Base-by-base conservation (phyloP, 1,284 basidiomycete genomes). In the Inonotus obliquus region DNA sequence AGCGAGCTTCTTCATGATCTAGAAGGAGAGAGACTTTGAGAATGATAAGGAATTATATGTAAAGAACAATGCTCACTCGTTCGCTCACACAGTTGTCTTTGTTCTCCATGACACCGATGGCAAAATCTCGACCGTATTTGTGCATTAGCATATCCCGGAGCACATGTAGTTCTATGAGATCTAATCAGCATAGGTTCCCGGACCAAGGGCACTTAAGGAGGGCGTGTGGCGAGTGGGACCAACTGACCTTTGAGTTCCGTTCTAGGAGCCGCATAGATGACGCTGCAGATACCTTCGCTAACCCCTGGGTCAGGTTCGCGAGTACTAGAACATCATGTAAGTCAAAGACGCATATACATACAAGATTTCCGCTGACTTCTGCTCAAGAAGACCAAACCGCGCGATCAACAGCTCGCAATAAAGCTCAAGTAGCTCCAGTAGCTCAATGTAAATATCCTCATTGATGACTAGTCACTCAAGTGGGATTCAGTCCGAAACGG, bases 61-160 rank as follows among this genome's bases (percentile, higher is more conserved):
- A 52, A 60, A 52, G 32, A 66, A 59, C 13, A 68, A 51, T 62
- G 76, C 85, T 69, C 77, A 91, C 89, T 67, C 87, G 86, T 61
- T 89, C 86, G 69, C 83, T 88, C 57, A 96, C 93, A 73, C 87
- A 87, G n/a, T 76, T 77, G 67, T 89, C 84, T 54, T 78, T 81
- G 73, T 95, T 95, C 69, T 95, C 93, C 83, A 94, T 91, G 1
- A 89, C 86, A 21, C 81, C 84, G 25, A 84, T 68, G 11, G 92
- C 83, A 69, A 90, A 95, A 23, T 96, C 94, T 21, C 93, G 82
- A 14, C 93, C 92, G 70, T 86, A 96, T 75, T 93, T 97, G 74
- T 95, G 90, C 89, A 96, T 92, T 61, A 99, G 82, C 72, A 98
- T 85, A 71, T 98, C 95, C 47, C 96, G 86, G 44, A 98, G 77